Conservation (phyloP, 2,329 filamentous ascomycete species). For the Clonostachys solani region DNA sequence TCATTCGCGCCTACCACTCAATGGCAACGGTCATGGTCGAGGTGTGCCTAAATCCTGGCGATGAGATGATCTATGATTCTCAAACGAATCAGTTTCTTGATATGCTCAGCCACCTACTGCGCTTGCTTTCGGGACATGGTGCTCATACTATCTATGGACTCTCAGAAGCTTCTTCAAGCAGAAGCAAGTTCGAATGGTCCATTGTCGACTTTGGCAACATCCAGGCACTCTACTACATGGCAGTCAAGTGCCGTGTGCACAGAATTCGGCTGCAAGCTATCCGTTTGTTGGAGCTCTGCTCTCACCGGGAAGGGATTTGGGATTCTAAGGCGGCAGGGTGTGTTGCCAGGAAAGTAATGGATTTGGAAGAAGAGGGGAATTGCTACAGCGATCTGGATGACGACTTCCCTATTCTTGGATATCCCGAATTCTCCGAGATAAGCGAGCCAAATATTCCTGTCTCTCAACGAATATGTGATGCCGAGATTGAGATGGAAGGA, state of each 20-base stretch:
- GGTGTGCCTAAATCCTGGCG: conserved; percentile 18
- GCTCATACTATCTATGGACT: neutral
- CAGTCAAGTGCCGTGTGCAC: conserved; percentile 39
- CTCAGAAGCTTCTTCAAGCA: conserved; percentile 1
- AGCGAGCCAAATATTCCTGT: no score
- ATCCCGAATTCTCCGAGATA: neutral
- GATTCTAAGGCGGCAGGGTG: conserved; percentile 20
- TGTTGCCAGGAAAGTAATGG: conserved; percentile 27
- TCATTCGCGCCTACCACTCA: conserved; percentile 31
- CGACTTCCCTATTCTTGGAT: neutral
- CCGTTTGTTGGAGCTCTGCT: conserved; percentile 16
- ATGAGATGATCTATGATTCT: conserved; percentile 30
- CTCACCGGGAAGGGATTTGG: conserved; percentile 36
- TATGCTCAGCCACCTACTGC: conserved; percentile 18
- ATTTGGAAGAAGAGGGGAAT: conserved; percentile 24
- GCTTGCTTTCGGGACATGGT: neutral
- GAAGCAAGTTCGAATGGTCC: conserved; percentile 7
- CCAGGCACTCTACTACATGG: conserved; percentile 37
- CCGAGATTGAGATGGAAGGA: no score
- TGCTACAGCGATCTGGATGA: neutral
- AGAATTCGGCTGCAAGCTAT: conserved; percentile 31
- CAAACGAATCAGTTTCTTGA: conserved; percentile 21
- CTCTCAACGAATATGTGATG: no score
- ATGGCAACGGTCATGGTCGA: conserved; percentile 37
- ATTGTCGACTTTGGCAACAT: conserved; percentile 38